These are phyloP conservation scores for Isochrysis galbana DNA, from an alignment of 78 protist species.

Conservation along the genomic window DNA sequence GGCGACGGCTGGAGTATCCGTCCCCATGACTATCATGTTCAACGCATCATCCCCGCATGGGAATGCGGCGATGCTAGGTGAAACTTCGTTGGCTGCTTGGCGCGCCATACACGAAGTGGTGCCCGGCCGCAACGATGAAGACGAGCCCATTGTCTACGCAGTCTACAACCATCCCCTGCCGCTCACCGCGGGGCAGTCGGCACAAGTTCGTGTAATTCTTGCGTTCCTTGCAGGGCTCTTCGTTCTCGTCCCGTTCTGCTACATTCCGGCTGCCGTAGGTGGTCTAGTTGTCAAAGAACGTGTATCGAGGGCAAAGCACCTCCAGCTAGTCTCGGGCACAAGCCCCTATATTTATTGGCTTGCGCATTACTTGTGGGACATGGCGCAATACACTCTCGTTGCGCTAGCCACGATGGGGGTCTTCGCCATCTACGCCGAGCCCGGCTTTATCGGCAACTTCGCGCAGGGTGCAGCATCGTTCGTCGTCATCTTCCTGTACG, in stretches of 20 bases:
- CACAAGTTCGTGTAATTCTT: not conserved
- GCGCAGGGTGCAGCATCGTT: no score
- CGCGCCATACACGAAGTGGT: not conserved
- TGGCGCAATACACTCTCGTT: not conserved
- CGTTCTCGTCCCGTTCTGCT: slow-evolving; percentile 37
- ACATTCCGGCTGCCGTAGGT: slow-evolving; percentile 26
- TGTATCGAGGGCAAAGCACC: not conserved
- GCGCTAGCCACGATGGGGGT: not conserved
- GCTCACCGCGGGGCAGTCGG: not conserved
- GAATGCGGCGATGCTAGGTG: not conserved
- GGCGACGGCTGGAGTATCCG: no score
- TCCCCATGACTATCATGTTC: not conserved
- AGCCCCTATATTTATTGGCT: slow-evolving; percentile 16
- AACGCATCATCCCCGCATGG: slow-evolving; percentile 1
- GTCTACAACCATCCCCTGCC: not conserved
- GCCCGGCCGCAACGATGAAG: not conserved
- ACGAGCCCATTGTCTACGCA: not conserved
- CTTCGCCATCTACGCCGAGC: not conserved
- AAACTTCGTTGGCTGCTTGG: not conserved
- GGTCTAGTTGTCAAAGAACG: slow-evolving; percentile 31
- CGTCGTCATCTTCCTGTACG: not conserved
- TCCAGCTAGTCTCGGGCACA: slow-evolving; percentile 30
- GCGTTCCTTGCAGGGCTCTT: not conserved
- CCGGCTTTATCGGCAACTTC: not conserved
- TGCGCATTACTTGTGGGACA: slow-evolving; percentile 9